Base-by-base conservation (phyloP, 257 asterid species). In the Cynanchum wilfordii region DNA sequence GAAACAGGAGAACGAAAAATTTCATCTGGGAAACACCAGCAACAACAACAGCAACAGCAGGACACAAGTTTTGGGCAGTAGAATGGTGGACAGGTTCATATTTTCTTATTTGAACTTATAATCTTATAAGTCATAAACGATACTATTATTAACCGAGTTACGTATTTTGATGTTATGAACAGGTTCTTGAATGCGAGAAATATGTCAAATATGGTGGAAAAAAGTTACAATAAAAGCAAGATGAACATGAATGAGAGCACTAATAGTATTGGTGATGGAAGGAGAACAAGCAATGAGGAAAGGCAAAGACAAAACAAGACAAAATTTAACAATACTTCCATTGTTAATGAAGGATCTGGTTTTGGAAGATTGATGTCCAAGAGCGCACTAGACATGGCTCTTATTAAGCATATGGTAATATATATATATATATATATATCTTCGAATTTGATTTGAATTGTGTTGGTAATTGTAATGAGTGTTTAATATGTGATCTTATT, bases 1-100 rank as follows among this genome's bases (percentile, higher is more conserved):
- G 0, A 86, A 78, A 60, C 65, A 51, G 66, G 91, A 89, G 19
- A 38, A 1, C 2, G 76, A 62, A 40, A 78, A 49, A 75, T 36
- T 51, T 44, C 82, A 77, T 57, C 75, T 36, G 16, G 84, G 81
- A 50, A 33, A 33, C 38, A 33, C 65, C 33, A 59, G 2, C 19
- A 42, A 7, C 47, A 42, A 2, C 47, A 42, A 1, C 47, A 42
- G 11, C 47, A 42, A 85, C n/a, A n/a, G n/a, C n/a, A n/a, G 77
- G 64, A 77, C 73, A 49, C 94, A 87, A 36, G 86, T 91, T 58
- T 12, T 84, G 73, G 97, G 97, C 15, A 89, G 97, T 66, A 70
- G 82, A 63, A 91, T 91, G 96, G 89, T 91, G 76, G 96, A 91
- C 69, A 88, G 78, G 78, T 87, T 91, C 69, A 33, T n/a, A n/a